phyloP scores from a whole-genome alignment of 2,329 filamentous ascomycete species.

The Phialophora tarda region DNA sequence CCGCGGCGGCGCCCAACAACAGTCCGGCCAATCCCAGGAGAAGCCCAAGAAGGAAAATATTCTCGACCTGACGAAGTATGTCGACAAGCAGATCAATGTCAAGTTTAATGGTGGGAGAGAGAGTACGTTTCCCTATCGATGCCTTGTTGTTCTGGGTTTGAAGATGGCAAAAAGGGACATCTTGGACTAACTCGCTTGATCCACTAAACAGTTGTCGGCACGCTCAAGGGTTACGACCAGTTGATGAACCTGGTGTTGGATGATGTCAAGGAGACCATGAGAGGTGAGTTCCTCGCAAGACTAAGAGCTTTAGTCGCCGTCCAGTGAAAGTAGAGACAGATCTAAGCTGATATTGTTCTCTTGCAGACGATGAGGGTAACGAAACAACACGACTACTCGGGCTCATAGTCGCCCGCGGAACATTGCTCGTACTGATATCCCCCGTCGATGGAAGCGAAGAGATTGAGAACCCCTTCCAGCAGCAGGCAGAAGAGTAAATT shows the following conservation, averaged over 20 bases:
- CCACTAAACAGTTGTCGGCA: slow-evolving; percentile 72
- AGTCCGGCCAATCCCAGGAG: slow-evolving; percentile 64
- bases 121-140: slow-evolving; percentile 60
- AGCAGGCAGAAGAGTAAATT: slow-evolving; percentile 66
- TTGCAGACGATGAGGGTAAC: slow-evolving; percentile 87
- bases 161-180: background rate
- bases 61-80: slow-evolving; percentile 90
- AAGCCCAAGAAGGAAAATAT: slow-evolving; percentile 99
- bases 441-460: slow-evolving; percentile 93
- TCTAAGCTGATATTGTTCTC: slow-evolving; percentile 32
- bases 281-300: slow-evolving; percentile 67
- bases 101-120: slow-evolving; percentile 96
- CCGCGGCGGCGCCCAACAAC: slow-evolving; percentile 52
- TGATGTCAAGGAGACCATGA: slow-evolving; percentile 86
- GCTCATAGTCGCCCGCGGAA: slow-evolving; percentile 87
- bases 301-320: background rate
- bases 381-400: slow-evolving; percentile 79
- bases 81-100: slow-evolving; percentile 93
- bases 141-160: background rate
- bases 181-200: slow-evolving; percentile 11
- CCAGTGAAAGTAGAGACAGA: background rate
- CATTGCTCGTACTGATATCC: slow-evolving; percentile 88
- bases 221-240: slow-evolving; percentile 92
- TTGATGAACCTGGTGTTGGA: slow-evolving; percentile 98
- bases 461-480: slow-evolving; percentile 90